Base-by-base conservation (phyloP, 805 yeast species). In the Hagleromyces aurorensis region DNA sequence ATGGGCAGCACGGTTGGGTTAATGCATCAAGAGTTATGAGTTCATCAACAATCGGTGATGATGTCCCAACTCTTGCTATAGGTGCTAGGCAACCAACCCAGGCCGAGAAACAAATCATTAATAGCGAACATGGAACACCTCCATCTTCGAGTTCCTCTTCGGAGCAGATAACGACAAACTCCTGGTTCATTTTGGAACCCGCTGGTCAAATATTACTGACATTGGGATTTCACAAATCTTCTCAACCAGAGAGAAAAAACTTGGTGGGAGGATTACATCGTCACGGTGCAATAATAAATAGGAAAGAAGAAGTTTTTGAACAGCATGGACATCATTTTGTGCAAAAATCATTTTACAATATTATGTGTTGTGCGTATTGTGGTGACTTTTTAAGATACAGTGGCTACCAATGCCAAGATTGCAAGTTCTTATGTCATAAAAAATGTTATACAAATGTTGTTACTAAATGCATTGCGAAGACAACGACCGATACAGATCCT, bases 251-350 rank as follows among this genome's bases (percentile, higher is more conserved):
- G 30, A 67, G 64, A 41, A 65, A 62, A 27, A 50, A 57, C 11
- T 34, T 58, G 11, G 59, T 70, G 26, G 80, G 80, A 30, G 84
- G 84, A 0, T 65, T 81, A 31, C 89, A 85, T 19, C 94, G 99
- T 67, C 96, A 89, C 53, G 97, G 96, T 63, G 99, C 99, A 39
- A 89, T 91, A 41, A 80, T 95, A 49, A 91, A 85, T 57, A 77
- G 87, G 62, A 85, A 87, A 44, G 74, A 69, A 33, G 93, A 83
- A 43, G 84, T 91, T 2, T 83, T 77, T 52, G 96, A 89, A 58
- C 91, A 85, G 46, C 94, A 85, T 53, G 99, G 99, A 11, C 99
- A 91, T 61, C 93, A 85, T 57, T 91, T 91, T 61, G 93, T 84
- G 23, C 95, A 84, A 55, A 89, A 84, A 46, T 95, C 86, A 53